Evolutionary conservation across 768 basidiomycete species (phyloP), one percentile per base, ranked within the genome.

Genomic region (Terana coerulea): DNA sequence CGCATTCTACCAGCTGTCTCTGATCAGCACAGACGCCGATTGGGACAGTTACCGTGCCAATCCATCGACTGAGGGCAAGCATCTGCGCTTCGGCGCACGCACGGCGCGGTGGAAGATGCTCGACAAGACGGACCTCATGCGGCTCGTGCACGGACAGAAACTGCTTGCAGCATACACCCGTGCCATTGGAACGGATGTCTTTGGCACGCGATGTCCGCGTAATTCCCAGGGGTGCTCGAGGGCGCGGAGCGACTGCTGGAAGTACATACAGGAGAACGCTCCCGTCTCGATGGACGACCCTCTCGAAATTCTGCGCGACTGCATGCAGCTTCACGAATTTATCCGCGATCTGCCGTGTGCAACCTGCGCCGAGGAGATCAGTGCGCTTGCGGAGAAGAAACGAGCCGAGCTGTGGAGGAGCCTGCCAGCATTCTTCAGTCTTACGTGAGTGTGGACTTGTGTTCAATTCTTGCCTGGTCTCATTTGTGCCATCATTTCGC

Each of bases 191-290:
- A 61, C 61, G 17, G 62, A 63, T 47, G 58, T 65, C 50, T 63
- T 65, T 25, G 61, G 64, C 25, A 29, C 43, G 40, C 56, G 62
- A 12, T 65, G 64, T 47, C 56, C 53, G 47, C 59, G 61, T 25
- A 58, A 55, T 15, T 49, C 58, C 22, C 60, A 60, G 51, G 60
- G 60, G 21, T 65, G 64, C 54, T 53, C 58, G 50, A 61, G 58
- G 43, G 62, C 61, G 25, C 57, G 60, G 33, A 54, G 36, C 37
- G 64, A 65, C 35, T 65, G 64, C 54, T 65, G 64, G 64, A 62
- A 61, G 53, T 65, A 65, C 57, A 59, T 65, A 53, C 64, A 65
- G 58, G 61, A 65, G 59, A 61, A 65, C 54, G 62, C 64, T 25
- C 64, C 64, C 22, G 54, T 62, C 28, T 65, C 64, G 29, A 63